phyloP scores from a whole-genome alignment of 108 stramenopile species.

The Skeletonema menzelii region DNA sequence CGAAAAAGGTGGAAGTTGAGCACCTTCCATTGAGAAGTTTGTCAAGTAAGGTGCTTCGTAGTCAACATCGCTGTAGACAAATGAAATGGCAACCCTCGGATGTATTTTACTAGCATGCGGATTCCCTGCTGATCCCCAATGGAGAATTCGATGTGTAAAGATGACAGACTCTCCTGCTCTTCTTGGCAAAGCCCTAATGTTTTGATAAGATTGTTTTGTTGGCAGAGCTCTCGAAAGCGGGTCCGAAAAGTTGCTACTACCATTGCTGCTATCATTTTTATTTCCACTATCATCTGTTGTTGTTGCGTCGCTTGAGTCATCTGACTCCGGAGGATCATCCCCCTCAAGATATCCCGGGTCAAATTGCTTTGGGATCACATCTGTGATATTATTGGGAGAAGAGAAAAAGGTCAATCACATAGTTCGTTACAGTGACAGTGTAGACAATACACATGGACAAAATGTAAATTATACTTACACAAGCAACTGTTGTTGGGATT shows the following conservation, averaged over 20 bases:
- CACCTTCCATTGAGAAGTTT: conserved; percentile 9
- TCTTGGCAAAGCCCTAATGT: conserved; percentile 69
- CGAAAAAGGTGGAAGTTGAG: conserved; percentile 53
- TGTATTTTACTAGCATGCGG: conserved; percentile 7
- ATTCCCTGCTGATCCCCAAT: conserved; percentile 74
- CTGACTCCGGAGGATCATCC: conserved; percentile 39
- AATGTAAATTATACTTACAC: conserved; percentile 2
- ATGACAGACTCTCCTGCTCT: conserved; percentile 58
- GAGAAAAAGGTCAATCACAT: neutral
- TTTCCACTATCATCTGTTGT: neutral
- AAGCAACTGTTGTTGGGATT: conserved; percentile 72
- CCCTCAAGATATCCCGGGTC: conserved; percentile 75
- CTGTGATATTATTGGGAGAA: neutral
- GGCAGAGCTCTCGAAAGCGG: conserved; percentile 61
- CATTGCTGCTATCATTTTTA: neutral
- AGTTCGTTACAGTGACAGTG: no score
- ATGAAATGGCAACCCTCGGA: conserved; percentile 74
- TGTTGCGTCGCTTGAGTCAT: neutral
- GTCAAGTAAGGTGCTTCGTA: conserved; percentile 63
- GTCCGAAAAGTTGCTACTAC: conserved; percentile 19
- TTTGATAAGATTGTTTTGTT: conserved; percentile 70
- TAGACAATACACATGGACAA: neutral
- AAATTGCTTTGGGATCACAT: conserved; percentile 64
- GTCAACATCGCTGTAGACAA: conserved; percentile 65
- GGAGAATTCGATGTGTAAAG: conserved; percentile 75